Evolutionary conservation across 2,329 filamentous ascomycete genomes (phyloP).

Genomic region (Colletotrichum sp.): DNA sequence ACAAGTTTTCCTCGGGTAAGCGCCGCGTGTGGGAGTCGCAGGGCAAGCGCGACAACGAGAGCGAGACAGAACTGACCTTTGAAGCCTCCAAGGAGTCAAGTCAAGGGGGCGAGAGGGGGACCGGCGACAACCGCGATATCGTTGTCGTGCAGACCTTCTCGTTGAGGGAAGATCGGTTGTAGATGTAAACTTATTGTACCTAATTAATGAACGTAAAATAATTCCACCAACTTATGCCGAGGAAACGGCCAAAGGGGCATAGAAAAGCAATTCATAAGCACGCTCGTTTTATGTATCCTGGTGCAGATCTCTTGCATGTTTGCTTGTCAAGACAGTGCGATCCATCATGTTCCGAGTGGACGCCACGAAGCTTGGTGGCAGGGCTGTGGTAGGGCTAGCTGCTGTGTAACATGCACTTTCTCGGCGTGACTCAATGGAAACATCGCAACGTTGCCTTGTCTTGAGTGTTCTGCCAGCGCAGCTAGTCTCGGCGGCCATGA

Average conservation of each 20-base stretch:
- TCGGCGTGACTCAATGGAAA: not conserved
- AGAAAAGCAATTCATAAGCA: not conserved
- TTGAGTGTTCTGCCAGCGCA: not conserved
- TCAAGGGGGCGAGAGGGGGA: not conserved
- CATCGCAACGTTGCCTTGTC: not conserved
- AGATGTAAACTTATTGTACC: not conserved
- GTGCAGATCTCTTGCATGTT: not conserved
- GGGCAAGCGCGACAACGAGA: slow-evolving; percentile 17
- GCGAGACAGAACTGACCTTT: slow-evolving; percentile 21
- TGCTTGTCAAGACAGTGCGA: not conserved
- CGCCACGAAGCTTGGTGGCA: not conserved
- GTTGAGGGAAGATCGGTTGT: slow-evolving; percentile 1
- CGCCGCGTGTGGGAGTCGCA: slow-evolving; percentile 13
- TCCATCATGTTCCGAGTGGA: not conserved
- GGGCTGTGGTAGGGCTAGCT: not conserved
- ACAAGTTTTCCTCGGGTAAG: slow-evolving; percentile 1
- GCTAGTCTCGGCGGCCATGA: not conserved
- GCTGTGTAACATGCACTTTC: not conserved
- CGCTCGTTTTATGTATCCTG: not conserved
- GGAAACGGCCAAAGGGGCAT: not conserved
- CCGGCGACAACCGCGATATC: slow-evolving; percentile 1
- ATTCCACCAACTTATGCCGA: not conserved
- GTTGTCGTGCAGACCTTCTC: slow-evolving; percentile 15
- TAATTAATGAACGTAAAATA: not conserved
- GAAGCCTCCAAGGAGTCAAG: slow-evolving; percentile 10